Conservation (phyloP, 495 filamentous ascomycete genomes). For the Neurospora terricola region DNA sequence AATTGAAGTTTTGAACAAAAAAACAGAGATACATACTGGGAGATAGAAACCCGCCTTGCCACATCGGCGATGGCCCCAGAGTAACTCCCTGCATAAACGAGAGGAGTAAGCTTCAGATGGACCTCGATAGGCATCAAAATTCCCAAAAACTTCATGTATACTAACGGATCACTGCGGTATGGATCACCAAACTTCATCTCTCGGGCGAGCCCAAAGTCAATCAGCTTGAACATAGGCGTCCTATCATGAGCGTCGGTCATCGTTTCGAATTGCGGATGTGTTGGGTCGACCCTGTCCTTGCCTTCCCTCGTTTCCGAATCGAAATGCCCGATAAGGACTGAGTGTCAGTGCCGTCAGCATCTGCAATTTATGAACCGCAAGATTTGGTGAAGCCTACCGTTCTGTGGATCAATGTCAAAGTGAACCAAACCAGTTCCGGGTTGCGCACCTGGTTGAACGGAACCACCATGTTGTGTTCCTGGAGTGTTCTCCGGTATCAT, state of each 20-base stretch:
- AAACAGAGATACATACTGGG: background rate
- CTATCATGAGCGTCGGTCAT: background rate
- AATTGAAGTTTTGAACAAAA: background rate
- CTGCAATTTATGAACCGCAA: background rate
- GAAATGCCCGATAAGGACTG: background rate
- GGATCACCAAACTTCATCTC: background rate
- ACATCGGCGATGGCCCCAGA: background rate
- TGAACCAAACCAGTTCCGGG: background rate
- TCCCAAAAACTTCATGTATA: background rate
- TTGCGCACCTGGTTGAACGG: background rate
- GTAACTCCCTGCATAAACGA: background rate
- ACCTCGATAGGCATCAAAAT: background rate
- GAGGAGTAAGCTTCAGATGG: background rate
- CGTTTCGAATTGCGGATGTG: background rate
- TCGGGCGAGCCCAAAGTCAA: background rate
- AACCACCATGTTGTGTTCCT: background rate
- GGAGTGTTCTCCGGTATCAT: background rate
- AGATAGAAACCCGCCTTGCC: background rate
- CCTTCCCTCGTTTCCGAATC: background rate
- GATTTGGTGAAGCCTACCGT: background rate
- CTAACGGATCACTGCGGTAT: background rate
- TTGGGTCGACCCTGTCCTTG: background rate
- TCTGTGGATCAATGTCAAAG: constrained; percentile 6
- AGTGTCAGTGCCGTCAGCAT: background rate
- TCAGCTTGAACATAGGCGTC: background rate